Evolutionary conservation across 1,139 yeast genomes (phyloP).

Genomic region (Saccharomycopsis phalli): DNA sequence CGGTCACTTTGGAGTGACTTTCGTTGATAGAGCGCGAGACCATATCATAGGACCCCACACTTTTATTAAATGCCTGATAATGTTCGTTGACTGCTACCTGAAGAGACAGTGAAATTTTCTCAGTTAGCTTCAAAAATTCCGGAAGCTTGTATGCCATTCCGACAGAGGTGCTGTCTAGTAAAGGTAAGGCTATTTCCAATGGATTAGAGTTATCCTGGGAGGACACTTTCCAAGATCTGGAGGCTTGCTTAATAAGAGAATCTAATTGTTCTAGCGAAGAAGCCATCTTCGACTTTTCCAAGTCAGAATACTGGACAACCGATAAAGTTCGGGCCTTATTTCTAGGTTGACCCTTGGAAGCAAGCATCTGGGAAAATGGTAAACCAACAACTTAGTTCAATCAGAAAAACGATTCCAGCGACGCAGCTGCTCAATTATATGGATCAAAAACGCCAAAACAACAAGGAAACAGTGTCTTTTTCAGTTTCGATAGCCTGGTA

Average conservation of each 20-base stretch:
- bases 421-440: too few species aligned
- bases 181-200: constrained; percentile 69
- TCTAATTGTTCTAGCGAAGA: constrained; percentile 24
- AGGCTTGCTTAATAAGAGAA: constrained; percentile 25
- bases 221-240: constrained; percentile 31
- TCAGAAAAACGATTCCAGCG: too few species aligned
- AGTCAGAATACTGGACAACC: constrained; percentile 19
- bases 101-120: constrained; percentile 48
- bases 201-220: constrained; percentile 55
- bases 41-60: constrained; percentile 67
- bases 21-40: constrained; percentile 47
- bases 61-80: constrained; percentile 76
- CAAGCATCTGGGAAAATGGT: too few species aligned
- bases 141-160: constrained; percentile 69
- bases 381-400: too few species aligned
- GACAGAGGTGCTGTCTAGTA: constrained; percentile 78
- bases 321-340: constrained; percentile 17
- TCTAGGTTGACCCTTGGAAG: too few species aligned
- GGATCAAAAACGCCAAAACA: too few species aligned
- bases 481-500: too few species aligned
- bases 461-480: too few species aligned
- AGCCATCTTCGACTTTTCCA: constrained; percentile 22
- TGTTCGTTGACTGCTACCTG: constrained; percentile 72
- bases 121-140: constrained; percentile 47
- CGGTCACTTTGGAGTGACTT: constrained; percentile 46